Percentiles rank a stretch among this genome's conserved stretches.
Conservation (phyloP, 2,329 filamentous ascomycete species). For the Pseudogymnoascus sp. region DNA sequence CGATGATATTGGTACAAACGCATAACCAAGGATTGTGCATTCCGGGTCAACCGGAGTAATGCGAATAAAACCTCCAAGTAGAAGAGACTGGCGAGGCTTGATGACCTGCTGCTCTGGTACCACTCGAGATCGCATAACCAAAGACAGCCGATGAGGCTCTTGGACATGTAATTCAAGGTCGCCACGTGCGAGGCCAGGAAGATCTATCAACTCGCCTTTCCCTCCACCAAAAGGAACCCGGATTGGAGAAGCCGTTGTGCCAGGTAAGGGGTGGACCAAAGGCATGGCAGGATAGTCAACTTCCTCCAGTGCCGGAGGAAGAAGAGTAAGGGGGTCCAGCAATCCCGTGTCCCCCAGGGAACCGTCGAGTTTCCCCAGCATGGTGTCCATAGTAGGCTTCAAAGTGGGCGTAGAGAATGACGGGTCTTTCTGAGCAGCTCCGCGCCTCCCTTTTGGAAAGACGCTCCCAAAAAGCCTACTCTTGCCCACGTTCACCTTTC, state of each 20-base stretch:
- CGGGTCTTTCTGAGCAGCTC: conserved; percentile 28
- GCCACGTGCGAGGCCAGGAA: conserved; percentile 74
- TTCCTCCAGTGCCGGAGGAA: conserved; percentile 69
- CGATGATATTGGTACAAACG: conserved; percentile 70
- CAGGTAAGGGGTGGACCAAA: conserved; percentile 74
- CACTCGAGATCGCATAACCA: conserved; percentile 73
- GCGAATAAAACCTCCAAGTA: conserved; percentile 79
- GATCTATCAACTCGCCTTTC: conserved; percentile 83
- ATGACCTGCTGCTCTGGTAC: conserved; percentile 65
- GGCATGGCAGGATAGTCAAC: conserved; percentile 76
- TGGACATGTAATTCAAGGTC: conserved; percentile 64
- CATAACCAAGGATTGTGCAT: conserved; percentile 66
- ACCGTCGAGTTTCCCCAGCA: background rate
- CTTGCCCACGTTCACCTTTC: conserved; percentile 98
- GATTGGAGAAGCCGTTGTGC: conserved; percentile 92
- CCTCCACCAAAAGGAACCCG: conserved; percentile 81
- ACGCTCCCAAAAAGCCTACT: conserved; percentile 82
- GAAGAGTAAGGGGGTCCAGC: conserved; percentile 38
- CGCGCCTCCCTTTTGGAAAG: conserved; percentile 64
- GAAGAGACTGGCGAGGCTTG: conserved; percentile 67
- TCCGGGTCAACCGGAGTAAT: conserved; percentile 67
- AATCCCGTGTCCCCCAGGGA: background rate
- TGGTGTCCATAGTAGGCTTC: background rate
- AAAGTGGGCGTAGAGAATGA: background rate
- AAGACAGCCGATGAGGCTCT: conserved; percentile 52